Base-by-base conservation (phyloP, 345 rosid genomes). In the Nephelium lappaceum region DNA sequence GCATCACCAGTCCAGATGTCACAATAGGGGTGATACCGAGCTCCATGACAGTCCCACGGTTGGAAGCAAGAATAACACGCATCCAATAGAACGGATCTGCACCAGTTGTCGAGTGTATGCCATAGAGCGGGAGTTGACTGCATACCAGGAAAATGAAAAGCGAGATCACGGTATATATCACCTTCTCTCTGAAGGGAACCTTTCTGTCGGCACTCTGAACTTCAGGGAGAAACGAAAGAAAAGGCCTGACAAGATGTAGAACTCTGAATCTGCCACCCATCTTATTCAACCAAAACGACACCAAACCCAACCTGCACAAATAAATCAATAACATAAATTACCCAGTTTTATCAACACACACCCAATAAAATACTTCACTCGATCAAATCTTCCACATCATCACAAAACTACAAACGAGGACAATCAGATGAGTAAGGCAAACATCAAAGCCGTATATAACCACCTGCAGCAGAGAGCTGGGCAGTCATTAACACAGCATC, bases 21-120 rank as follows among this genome's bases (percentile, higher is more conserved):
- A 91, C 93, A 58, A 91, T 91, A 15, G 95, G 95, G 21, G 95
- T 91, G 82, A 91, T 91, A 61, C 95, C 95, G 12, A 91, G 95
- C 82, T 91, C 95, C 93, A 91, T 91, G 18, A 91, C 95, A n/a
- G 93, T 91, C 16, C 95, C 95, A 69, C 95, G 92, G 81, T 84
- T 91, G 0, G 95, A 91, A 0, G 95, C 95, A 69, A 91, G 92
- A 78, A 91, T 91, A 55, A 89, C 95, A 80, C 95, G 90, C 93
- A 91, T 88, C 93, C 95, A 91, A 72, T 91, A 91, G 79, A 91
- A 88, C 0, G 95, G 95, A 81, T 91, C 95, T 4, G 93, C 95
- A 8, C 95, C 95, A 0, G 95, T 88, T 23, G 93, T 91, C 5
- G 95, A 81, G 79, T 91, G 93, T 51, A 91, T 91, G 21, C 91